Evolutionary conservation across 2,329 filamentous ascomycete species (phyloP).

Genomic region (Sclerotinia trifoliorum): DNA sequence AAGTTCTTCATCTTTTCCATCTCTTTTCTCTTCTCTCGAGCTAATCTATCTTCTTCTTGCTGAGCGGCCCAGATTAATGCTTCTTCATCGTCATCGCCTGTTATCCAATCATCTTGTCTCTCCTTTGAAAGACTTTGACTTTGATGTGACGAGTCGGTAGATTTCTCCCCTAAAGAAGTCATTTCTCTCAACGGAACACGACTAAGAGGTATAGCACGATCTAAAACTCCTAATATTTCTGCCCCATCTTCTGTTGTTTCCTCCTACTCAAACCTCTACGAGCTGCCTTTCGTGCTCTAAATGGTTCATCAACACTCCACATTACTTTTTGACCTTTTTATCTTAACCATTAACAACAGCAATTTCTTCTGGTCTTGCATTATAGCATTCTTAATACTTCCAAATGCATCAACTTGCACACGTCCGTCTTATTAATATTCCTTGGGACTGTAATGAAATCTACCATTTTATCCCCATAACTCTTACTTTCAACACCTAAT

Average conservation of each 20-base stretch:
- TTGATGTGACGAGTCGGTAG: slow-evolving; percentile 13
- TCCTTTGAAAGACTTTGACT: slow-evolving; percentile 14
- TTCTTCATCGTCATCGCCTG: slow-evolving; percentile 47
- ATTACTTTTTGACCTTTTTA: slow-evolving; percentile 90
- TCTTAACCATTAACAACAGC: slow-evolving; percentile 83
- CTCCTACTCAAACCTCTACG: slow-evolving; percentile 47
- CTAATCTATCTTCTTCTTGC: slow-evolving; percentile 43
- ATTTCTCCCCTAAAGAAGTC: slow-evolving; percentile 20
- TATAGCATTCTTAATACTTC: slow-evolving; percentile 84
- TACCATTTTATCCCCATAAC: slow-evolving; percentile 81
- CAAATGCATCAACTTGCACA: slow-evolving; percentile 87
- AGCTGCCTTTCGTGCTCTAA: slow-evolving; percentile 71
- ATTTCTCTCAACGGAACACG: slow-evolving; percentile 36
- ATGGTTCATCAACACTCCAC: slow-evolving; percentile 77
- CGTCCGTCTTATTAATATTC: slow-evolving; percentile 92
- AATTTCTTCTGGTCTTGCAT: slow-evolving; percentile 83
- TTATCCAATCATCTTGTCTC: slow-evolving; percentile 44
- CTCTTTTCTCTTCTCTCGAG: slow-evolving; percentile 36
- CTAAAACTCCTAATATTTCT: slow-evolving; percentile 40
- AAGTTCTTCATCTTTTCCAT: slow-evolving; percentile 46
- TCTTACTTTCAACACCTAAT: slow-evolving; percentile 71
- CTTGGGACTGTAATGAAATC: slow-evolving; percentile 91
- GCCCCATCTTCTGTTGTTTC: slow-evolving; percentile 28
- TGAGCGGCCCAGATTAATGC: slow-evolving; percentile 50
- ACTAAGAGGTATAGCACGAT: slow-evolving; percentile 39